Base-by-base conservation (phyloP, 805 yeast species). In the Kodamaea kaohsiungensis region DNA sequence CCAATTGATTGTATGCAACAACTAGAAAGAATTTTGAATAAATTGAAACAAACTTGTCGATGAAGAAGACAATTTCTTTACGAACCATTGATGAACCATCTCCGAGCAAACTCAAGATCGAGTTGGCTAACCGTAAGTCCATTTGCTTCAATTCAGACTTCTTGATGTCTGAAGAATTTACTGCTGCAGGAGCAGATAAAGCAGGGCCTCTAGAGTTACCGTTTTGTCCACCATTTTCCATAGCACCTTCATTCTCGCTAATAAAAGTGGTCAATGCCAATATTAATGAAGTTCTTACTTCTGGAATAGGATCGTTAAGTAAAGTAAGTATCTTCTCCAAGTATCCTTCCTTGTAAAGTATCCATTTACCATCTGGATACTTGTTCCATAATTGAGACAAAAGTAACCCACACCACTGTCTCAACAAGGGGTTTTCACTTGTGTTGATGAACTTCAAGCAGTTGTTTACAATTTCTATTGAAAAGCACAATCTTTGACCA, bases 61-160 rank as follows among this genome's bases (percentile, higher is more conserved):
- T 80, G 63, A 89, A 89, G 22, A 86, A 85, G 6, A 89, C 83
- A 8, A 90, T 81, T 66, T 95, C 98, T 58, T 91, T 85, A 54
- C 99, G 75, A 1, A 95, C 97, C 60, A 93, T 72, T 0, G 96
- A 84, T 0, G 97, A 89, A 0, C 96, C 98, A 70, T 95, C 98
- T 46, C 88, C 87, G 2, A 91, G 79, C 30, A 89, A 70, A 12
- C 83, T 76, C 30, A 92, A 67, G 0, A 91, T 82, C 0, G 86
- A 82, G 55, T 85, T 80, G 1, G 96, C 89, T 38, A 91, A 73
- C 52, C 81, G 81, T 17, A 87, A 74, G 61, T 91, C 96, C 60
- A 86, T 89, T 55, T 83, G 84, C 61, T 79, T 83, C 55, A 86
- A 66, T 57, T 83, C 88, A 51, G 73, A 76, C 54, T 61, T 66